Conservation (phyloP, 2,329 filamentous ascomycete genomes). For the Diaporthe ilicicola region DNA sequence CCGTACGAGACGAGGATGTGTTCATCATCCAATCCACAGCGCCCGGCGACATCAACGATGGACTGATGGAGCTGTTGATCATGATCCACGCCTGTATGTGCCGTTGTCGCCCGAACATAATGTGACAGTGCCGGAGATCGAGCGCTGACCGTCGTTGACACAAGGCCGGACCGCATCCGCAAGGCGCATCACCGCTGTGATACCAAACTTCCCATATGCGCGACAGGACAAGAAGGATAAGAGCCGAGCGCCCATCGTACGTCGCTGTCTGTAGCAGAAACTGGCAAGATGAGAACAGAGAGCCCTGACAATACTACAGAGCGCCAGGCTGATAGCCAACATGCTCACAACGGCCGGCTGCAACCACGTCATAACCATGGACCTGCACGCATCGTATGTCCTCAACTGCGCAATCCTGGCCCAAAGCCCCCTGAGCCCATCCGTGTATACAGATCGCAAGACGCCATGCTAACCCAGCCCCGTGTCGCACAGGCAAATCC, state of each 20-base stretch:
- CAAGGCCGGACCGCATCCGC: constrained; percentile 70
- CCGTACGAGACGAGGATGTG: constrained; percentile 96
- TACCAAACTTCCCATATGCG: constrained; percentile 96
- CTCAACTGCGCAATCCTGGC: constrained; percentile 23
- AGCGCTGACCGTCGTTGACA: constrained; percentile 5
- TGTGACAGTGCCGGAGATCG: background rate
- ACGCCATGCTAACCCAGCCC: constrained; percentile 69
- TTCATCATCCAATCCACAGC: constrained; percentile 97
- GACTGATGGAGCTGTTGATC: constrained; percentile 96
- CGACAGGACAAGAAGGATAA: constrained; percentile 76
- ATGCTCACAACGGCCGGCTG: constrained; percentile 96
- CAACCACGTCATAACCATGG: constrained; percentile 85
- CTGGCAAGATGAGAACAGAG: background rate
- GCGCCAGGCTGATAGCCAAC: constrained; percentile 93
- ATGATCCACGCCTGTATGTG: constrained; percentile 92
- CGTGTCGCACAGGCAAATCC: constrained; percentile 70
- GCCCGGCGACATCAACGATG: constrained; percentile 96
- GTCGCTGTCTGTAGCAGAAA: background rate
- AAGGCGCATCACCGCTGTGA: constrained; percentile 91
- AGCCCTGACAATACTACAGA: constrained; percentile 44
- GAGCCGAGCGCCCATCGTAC: constrained; percentile 85
- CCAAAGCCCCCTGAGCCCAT: background rate
- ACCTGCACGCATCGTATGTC: constrained; percentile 86
- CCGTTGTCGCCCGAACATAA: background rate
- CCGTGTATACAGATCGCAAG: background rate